A percentile compares a stretch with the other conserved stretches of the same genome.
Evolutionary conservation across 108 stramenopile genomes (phyloP).

Genomic region (Fragilariopsis cylindrus): DNA sequence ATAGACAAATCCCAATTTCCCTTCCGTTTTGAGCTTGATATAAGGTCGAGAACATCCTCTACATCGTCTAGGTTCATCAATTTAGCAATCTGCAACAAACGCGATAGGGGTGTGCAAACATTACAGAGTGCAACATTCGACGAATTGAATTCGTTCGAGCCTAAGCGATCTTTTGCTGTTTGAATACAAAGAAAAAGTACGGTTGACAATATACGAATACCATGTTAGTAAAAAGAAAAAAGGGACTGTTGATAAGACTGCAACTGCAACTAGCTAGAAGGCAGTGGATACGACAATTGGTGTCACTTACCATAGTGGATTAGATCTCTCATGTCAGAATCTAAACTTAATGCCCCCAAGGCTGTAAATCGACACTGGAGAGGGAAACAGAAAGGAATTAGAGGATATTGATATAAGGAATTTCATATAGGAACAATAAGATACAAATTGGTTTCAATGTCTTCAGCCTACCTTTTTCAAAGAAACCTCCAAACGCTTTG

Average conservation of each 20-base stretch:
- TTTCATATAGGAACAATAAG: too few species aligned
- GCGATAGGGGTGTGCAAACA: slow-evolving; percentile 69
- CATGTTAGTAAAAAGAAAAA: too few species aligned
- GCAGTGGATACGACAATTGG: not conserved
- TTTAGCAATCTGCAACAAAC: slow-evolving; percentile 74
- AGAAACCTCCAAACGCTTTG: slow-evolving; percentile 76
- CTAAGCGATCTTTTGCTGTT: slow-evolving; percentile 57
- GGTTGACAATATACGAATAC: too few species aligned
- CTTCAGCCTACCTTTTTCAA: slow-evolving; percentile 59
- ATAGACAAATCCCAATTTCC: slow-evolving; percentile 82
- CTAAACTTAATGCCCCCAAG: slow-evolving; percentile 76
- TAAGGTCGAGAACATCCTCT: slow-evolving; percentile 83
- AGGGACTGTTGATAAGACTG: too few species aligned
- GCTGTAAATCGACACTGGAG: slow-evolving; percentile 69
- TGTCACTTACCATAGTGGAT: slow-evolving; percentile 47
- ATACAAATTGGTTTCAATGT: too few species aligned
- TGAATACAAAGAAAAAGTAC: not conserved
- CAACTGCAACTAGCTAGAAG: too few species aligned
- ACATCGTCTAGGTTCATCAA: slow-evolving; percentile 83
- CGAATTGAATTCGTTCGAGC: slow-evolving; percentile 54
- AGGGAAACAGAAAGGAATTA: not conserved
- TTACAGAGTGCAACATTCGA: slow-evolving; percentile 59
- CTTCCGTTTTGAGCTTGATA: slow-evolving; percentile 75
- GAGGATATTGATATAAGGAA: not conserved
- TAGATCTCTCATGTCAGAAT: slow-evolving; percentile 82